A percentile compares a stretch with the other conserved stretches of the same genome.
Conservation (phyloP, 768 basidiomycete genomes). For the Thelephora ganbajun region DNA sequence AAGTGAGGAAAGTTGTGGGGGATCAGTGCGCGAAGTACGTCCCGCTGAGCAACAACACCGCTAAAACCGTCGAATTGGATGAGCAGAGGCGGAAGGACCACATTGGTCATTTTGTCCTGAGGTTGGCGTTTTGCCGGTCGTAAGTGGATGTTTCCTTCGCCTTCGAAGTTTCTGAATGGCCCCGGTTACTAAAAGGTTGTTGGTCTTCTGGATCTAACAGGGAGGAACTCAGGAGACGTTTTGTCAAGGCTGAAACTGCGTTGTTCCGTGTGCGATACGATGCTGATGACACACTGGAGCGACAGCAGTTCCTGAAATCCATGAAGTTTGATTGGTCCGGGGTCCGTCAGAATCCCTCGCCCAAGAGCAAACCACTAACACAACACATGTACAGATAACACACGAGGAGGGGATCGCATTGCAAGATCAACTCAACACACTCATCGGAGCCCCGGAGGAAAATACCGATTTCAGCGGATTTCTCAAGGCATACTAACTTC, state of each 20-base stretch:
- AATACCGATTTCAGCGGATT: slow-evolving; percentile 34
- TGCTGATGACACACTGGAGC: slow-evolving; percentile 39
- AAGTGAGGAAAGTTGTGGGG: slow-evolving; percentile 49
- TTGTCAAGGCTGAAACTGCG: slow-evolving; percentile 78
- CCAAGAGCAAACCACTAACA: not conserved
- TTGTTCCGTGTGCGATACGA: slow-evolving; percentile 80
- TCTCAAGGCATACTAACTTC: slow-evolving; percentile 49
- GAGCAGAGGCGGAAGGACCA: slow-evolving; percentile 70
- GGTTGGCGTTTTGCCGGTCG: slow-evolving; percentile 94
- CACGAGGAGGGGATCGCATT: slow-evolving; percentile 5
- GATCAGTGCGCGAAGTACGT: slow-evolving; percentile 64
- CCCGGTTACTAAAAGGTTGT: not conserved
- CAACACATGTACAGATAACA: slow-evolving; percentile 1
- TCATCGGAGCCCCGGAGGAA: slow-evolving; percentile 9
- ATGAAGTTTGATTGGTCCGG: slow-evolving; percentile 51
- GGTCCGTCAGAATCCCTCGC: slow-evolving; percentile 22
- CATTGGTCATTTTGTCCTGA: slow-evolving; percentile 84
- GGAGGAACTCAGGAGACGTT: slow-evolving; percentile 80
- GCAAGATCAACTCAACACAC: not conserved
- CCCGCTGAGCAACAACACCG: slow-evolving; percentile 45
- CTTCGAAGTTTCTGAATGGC: not conserved
- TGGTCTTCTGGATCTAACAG: slow-evolving; percentile 24
- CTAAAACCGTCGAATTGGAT: slow-evolving; percentile 32
- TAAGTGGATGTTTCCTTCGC: slow-evolving; percentile 30
- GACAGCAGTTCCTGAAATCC: slow-evolving; percentile 48